Evolutionary conservation across 495 filamentous ascomycete genomes (phyloP).

Genomic region (Podospora australis): DNA sequence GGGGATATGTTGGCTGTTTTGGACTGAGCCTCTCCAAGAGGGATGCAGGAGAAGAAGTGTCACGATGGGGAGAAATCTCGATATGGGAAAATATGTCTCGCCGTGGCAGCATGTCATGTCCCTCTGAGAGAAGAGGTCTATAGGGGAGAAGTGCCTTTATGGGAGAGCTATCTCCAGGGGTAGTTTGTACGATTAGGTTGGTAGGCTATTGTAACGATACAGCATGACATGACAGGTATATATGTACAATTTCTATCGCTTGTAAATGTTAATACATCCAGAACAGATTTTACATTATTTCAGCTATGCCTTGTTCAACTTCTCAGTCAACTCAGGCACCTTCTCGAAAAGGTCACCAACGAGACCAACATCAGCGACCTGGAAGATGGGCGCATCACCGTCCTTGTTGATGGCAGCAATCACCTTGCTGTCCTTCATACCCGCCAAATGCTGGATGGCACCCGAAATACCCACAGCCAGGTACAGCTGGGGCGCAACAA

Average conservation of each 20-base stretch:
- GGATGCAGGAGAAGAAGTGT: background rate
- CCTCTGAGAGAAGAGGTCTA: too few species aligned
- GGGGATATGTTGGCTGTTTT: conserved; percentile 73
- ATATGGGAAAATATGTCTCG: too few species aligned
- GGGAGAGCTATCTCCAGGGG: background rate
- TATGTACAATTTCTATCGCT: too few species aligned
- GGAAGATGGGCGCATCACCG: conserved; percentile 93
- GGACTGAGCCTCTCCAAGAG: conserved; percentile 23
- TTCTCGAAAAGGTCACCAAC: conserved; percentile 93
- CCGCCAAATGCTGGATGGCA: conserved; percentile 95
- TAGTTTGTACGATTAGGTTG: too few species aligned
- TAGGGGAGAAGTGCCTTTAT: background rate
- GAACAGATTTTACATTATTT: too few species aligned
- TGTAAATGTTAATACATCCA: background rate
- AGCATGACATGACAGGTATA: too few species aligned
- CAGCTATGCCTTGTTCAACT: conserved; percentile 63
- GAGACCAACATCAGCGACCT: conserved; percentile 91
- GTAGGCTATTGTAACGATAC: too few species aligned
- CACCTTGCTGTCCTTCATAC: conserved; percentile 99
- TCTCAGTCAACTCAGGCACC: conserved; percentile 94
- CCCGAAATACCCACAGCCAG: conserved; percentile 93
- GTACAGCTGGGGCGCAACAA: conserved; percentile 92
- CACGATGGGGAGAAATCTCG: too few species aligned
- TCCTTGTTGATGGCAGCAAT: conserved; percentile 99
- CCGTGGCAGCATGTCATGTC: too few species aligned